Evolutionary conservation across 2,329 filamentous ascomycete species (phyloP), one percentile per base, ranked within the genome.

Genomic region (Ustulina deusta): DNA sequence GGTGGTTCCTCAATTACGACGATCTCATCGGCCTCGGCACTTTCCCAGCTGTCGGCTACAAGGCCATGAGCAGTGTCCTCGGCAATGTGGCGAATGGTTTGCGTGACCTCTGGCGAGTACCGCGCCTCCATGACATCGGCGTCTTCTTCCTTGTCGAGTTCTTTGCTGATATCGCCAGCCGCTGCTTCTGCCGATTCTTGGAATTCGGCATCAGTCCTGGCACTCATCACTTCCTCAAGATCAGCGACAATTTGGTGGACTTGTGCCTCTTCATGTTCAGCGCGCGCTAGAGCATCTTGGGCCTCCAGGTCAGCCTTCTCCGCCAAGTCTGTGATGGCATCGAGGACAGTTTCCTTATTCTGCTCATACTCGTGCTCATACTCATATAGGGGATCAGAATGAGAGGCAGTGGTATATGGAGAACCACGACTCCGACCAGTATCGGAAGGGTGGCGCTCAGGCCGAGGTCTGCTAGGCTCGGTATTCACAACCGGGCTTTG

Each of bases 31-130:
- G 91, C 89, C 63, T 94, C 93, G 3, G 91, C 93, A 71, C 91
- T 97, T 83, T 97, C 94, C 94, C 94, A 97, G 80, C 90, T 94
- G 71, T 97, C 94, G n/a, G 89, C 92, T 54, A 94, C 85, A 25
- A 86, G 83, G 25, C 87, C 86, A 69, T 88, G 84, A 58, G 86
- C 85, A 42, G 85, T 83, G 67, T 88, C 85, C 55, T 90, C 87
- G 57, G 89, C 84, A 66, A 82, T 82, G 27, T 83, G 80, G 32
- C 78, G 80, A 52, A 82, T 81, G 32, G 83, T 82, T 68, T 87
- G 83, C 13, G 86, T 86, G 32, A 86, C 78, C 25, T 85, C 83
- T 55, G 84, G 83, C 36, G 84, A 82, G 66, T 87, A 80, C 17
- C 79, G 78, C 44, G 85, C 81, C 68, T 90, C 87, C n/a, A 89